Evolutionary conservation across 495 filamentous ascomycete genomes (phyloP), one percentile per base, ranked within the genome.

Genomic region (Annulohypoxylon maeteangense): DNA sequence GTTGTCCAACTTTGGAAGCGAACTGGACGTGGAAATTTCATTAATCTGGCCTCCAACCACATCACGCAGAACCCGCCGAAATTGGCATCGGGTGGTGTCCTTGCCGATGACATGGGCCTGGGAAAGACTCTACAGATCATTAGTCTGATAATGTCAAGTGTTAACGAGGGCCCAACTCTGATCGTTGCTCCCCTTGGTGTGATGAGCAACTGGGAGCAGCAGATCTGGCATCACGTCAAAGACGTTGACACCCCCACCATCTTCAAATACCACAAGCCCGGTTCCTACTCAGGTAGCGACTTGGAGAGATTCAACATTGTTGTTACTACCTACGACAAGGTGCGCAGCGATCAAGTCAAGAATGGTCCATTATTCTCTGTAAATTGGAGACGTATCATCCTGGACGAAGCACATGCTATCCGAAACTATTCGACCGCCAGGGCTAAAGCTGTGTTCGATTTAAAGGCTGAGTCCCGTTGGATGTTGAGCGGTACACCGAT

Each of bases 21-120:
- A 1, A 74, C 81, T 40, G 71, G 84, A 5, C 71, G 73, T 3
- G 83, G 83, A 25, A 77, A 79, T 3, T 97, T 90, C 59, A 84
- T 83, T 53, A 95, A 97, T 73, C 81, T 96, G 36, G 93, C 91
- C 31, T 95, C 94, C 1, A 90, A 91, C 67, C 94, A 88, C 74
- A 85, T 88, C 0, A 88, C 86, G 2, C 76, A 75, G 1, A 77
- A 75, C 4, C 77, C 81, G 2, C 93, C 93, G 0, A 70, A 75
- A 3, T 82, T 97, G 18, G 87, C 91, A 0, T 92, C 89, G 70
- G 95, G 94, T 47, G 94, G 93, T 34, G 92, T 97, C 32, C 82
- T 97, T 11, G 93, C 93, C 23, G 94, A 98, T 77, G 94, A 98
- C 69, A 98, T 98, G 94, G 94, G 94, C 3, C 82, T 98, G 5